Conservation (phyloP, 352 stramenopile species). For the Phytopythium boreale region DNA sequence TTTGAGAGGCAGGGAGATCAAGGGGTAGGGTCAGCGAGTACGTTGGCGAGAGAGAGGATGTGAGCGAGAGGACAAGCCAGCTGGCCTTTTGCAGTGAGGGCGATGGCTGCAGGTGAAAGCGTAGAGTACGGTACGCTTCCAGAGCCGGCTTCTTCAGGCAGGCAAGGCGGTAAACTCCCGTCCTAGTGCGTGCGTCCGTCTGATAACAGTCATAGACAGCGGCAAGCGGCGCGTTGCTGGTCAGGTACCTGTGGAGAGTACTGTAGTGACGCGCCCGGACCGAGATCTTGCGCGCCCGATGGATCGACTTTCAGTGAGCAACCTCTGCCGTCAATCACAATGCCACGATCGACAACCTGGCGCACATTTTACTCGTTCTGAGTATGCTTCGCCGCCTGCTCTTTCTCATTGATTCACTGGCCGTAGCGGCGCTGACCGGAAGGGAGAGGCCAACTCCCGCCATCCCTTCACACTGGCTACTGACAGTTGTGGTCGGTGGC, state of each 20-base stretch:
- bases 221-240: not conserved
- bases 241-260: too few relatives aligned
- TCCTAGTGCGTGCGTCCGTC: not conserved
- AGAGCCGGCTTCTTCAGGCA: not conserved
- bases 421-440: not conserved
- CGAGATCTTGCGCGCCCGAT: not conserved
- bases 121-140: not conserved
- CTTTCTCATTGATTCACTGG: constrained; percentile 1
- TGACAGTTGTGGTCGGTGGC: not conserved
- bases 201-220: not conserved
- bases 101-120: not conserved
- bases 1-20: not conserved
- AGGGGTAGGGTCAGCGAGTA: not conserved
- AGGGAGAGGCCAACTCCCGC: not conserved
- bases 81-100: not conserved
- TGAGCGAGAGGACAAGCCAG: constrained; percentile 2
- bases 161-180: not conserved
- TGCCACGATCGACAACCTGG: not conserved
- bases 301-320: not conserved
- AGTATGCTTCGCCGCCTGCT: not conserved
- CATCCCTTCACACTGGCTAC: not conserved
- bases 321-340: constrained; percentile 3
- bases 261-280: not conserved
- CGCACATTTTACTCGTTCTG: not conserved
- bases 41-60: not conserved